These are phyloP conservation scores for Crotalaria pallida DNA, from an alignment of 306 rosid species.

Conservation along the genomic window DNA sequence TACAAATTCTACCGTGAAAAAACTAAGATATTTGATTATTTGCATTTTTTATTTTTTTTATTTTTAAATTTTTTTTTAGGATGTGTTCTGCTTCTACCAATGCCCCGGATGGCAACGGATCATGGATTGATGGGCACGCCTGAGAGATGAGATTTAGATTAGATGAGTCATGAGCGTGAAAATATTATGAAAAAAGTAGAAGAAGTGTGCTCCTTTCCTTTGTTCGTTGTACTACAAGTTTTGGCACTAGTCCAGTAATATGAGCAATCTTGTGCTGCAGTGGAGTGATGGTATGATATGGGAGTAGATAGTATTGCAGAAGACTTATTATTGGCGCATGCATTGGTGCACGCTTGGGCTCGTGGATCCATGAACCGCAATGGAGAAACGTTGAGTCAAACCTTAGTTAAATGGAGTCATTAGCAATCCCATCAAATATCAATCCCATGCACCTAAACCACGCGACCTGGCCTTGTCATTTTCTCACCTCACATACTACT, in stretches of 20 bases:
- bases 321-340: slow-evolving; percentile 36
- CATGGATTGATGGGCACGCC: slow-evolving; percentile 17
- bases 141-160: background rate
- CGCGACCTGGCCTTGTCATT: slow-evolving; percentile 14
- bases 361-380: slow-evolving; percentile 10
- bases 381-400: background rate
- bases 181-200: background rate
- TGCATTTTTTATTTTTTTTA: too few species aligned
- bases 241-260: background rate
- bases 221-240: background rate
- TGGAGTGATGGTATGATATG: background rate
- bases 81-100: background rate
- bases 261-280: background rate
- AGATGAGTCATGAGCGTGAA: slow-evolving; percentile 11
- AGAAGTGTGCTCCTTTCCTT: background rate
- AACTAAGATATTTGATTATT: too few species aligned
- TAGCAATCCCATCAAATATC: background rate
- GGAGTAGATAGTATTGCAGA: too few species aligned
- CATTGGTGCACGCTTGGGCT: slow-evolving; percentile 34
- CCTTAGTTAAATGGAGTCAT: background rate
- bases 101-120: slow-evolving; percentile 10
- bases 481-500: background rate
- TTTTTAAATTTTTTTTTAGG: background rate
- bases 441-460: background rate
- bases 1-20: too few species aligned